Evolutionary conservation across 2,329 filamentous ascomycete species (phyloP).

Genomic region (Trichoderma sp.): DNA sequence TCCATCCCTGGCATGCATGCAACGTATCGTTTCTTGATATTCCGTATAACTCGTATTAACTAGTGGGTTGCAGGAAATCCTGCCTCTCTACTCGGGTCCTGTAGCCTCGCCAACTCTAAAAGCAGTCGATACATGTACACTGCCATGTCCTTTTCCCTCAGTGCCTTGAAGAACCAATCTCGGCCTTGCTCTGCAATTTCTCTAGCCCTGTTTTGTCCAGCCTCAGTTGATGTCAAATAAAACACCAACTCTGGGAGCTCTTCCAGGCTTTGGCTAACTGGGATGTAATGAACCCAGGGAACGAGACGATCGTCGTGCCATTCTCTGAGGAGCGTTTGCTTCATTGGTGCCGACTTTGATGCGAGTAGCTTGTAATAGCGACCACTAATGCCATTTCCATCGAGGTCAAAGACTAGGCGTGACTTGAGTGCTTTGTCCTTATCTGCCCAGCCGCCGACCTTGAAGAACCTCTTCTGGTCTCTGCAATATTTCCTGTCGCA

Average conservation of each 20-base stretch:
- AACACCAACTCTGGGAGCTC: conserved; percentile 52
- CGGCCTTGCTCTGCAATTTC: conserved; percentile 53
- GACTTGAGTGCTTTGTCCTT: conserved; percentile 38
- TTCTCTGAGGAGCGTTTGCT: conserved; percentile 51
- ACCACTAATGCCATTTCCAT: conserved; percentile 55
- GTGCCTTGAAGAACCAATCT: conserved; percentile 51
- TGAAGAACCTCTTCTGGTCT: conserved; percentile 35
- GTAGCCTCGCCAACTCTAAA: conserved; percentile 51
- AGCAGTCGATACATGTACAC: conserved; percentile 60
- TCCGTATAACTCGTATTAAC: background rate
- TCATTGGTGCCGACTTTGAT: conserved; percentile 47
- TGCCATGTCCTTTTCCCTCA: conserved; percentile 58
- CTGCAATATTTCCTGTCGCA: conserved; percentile 39
- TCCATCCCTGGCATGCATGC: background rate
- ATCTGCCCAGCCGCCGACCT: conserved; percentile 31
- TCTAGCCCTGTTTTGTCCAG: conserved; percentile 47
- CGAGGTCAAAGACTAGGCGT: conserved; percentile 49
- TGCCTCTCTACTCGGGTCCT: conserved; percentile 30
- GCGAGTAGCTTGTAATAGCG: conserved; percentile 51
- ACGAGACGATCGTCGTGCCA: conserved; percentile 57
- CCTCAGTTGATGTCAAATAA: conserved; percentile 43
- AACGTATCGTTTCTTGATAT: background rate
- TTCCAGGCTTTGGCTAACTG: conserved; percentile 47
- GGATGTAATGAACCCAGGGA: conserved; percentile 57
- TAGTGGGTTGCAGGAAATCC: background rate